phyloP scores from a whole-genome alignment of 345 rosid genomes.

The Arabidopsis arenosa region DNA sequence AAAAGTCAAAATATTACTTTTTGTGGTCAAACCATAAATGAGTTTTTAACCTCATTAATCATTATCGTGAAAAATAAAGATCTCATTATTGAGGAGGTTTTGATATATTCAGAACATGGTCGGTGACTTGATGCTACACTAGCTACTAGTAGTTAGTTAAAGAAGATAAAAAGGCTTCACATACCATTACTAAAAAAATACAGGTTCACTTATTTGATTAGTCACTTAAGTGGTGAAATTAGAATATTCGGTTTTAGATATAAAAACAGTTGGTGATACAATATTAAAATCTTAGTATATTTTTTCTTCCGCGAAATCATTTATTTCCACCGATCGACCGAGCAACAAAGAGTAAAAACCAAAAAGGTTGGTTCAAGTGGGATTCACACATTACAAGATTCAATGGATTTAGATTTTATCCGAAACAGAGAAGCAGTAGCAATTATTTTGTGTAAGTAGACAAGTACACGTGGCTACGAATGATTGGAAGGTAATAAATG shows the following conservation, averaged over 20 bases:
- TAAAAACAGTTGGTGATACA: background rate
- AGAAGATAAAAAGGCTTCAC: background rate
- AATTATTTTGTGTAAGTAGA: constrained; percentile 36
- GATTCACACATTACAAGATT: constrained; percentile 42
- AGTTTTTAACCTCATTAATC: background rate
- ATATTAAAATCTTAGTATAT: background rate
- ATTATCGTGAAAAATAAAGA: constrained; percentile 1
- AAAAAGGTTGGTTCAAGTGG: constrained; percentile 32
- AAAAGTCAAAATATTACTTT: background rate
- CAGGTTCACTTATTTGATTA: background rate
- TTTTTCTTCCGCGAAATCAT: background rate
- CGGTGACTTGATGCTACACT: constrained; percentile 14
- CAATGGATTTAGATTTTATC: constrained; percentile 39
- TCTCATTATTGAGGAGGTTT: background rate
- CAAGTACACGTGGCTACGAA: constrained; percentile 28
- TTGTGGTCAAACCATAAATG: background rate
- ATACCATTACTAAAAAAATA: background rate
- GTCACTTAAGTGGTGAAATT: background rate
- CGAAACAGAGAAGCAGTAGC: constrained; percentile 33
- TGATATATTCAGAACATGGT: constrained; percentile 3
- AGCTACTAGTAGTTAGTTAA: background rate
- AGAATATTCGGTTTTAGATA: too few species aligned
- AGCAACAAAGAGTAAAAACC: background rate
- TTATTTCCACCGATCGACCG: constrained; percentile 6
- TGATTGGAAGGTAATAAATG: constrained; percentile 23